Percentiles rank a stretch among this genome's conserved stretches.
phyloP scores from a whole-genome alignment of 129 eudicot species.

The Helichrysum umbraculigerum region DNA sequence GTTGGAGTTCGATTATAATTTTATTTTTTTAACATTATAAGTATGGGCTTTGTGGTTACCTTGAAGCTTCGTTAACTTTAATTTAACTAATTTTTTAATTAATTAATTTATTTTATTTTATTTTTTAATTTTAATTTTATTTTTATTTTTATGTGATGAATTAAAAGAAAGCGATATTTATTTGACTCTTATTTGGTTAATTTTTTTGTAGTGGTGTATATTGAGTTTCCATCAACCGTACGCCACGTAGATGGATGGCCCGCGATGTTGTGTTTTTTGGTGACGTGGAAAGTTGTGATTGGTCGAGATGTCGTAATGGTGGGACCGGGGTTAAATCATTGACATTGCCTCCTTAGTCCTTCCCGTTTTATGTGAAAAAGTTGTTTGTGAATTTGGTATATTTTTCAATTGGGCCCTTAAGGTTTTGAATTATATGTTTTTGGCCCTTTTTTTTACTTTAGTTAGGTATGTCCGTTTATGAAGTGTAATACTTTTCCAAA shows the following conservation, averaged over 20 bases:
- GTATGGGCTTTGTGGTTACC: constrained; percentile 15
- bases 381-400: constrained; percentile 6
- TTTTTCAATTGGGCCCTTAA: constrained; percentile 1
- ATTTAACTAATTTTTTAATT: neutral
- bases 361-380: neutral
- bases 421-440: neutral
- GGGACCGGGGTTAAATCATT: constrained; percentile 22
- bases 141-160: neutral
- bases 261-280: neutral
- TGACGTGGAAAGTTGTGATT: constrained; percentile 21
- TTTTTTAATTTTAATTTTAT: neutral
- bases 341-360: neutral
- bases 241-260: constrained; percentile 11
- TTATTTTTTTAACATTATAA: neutral
- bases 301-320: neutral
- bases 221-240: neutral
- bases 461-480: neutral
- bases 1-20: neutral
- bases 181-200: constrained; percentile 14
- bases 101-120: neutral
- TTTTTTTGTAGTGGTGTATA: constrained; percentile 19
- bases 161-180: constrained; percentile 25
- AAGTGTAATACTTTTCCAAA: neutral
- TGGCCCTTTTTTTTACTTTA: neutral
- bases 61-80: constrained; percentile 30